phyloP scores from a whole-genome alignment of 495 filamentous ascomycete species.

The Neurospora terricola region DNA sequence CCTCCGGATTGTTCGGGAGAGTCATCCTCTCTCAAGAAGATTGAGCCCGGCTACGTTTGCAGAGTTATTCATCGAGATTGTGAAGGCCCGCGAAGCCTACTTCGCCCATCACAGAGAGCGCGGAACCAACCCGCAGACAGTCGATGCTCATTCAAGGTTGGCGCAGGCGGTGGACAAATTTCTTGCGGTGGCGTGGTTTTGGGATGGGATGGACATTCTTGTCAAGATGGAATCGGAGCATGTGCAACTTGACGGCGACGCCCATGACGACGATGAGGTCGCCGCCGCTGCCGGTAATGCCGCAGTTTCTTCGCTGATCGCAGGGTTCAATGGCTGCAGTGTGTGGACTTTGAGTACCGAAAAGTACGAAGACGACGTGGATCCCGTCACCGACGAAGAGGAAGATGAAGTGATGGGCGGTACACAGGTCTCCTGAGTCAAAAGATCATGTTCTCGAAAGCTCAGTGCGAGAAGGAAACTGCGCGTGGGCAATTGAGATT shows the following conservation, averaged over 20 bases:
- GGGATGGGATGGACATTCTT: neutral
- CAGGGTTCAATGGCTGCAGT: neutral
- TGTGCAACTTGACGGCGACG: neutral
- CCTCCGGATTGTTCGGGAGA: neutral
- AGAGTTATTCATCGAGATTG: neutral
- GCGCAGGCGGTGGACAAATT: neutral
- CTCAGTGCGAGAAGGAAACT: no score
- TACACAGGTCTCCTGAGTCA: neutral
- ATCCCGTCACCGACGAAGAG: neutral
- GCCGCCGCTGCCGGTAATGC: no score
- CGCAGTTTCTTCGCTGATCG: neutral
- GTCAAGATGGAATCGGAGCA: neutral
- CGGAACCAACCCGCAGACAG: no score
- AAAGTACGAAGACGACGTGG: neutral
- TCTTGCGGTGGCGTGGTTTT: neutral
- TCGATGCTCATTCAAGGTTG: neutral
- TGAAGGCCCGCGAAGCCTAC: neutral
- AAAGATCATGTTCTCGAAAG: no score
- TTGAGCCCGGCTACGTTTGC: neutral
- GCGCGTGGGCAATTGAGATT: no score
- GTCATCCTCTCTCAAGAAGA: neutral
- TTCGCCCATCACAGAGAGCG: neutral
- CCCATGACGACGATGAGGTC: neutral
- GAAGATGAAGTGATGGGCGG: neutral
- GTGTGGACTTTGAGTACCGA: neutral